phyloP scores from a whole-genome alignment of 768 basidiomycete genomes.

The Rhodotorula babjevae region DNA sequence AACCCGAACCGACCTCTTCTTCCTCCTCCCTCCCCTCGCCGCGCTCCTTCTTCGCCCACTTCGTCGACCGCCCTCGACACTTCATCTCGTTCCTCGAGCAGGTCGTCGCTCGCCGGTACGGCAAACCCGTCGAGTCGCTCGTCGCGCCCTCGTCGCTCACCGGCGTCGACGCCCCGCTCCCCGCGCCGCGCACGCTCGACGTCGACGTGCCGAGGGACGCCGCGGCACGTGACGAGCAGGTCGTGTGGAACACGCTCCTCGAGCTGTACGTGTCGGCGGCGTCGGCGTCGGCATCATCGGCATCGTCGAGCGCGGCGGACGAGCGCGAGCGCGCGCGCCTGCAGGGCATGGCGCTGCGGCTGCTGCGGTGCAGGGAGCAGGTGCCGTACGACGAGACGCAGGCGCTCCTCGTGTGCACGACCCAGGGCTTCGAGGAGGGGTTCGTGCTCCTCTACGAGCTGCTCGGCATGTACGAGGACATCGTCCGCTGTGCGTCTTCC shows the following conservation, averaged over 20 bases:
- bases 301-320: not conserved
- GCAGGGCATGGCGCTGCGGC: conserved; percentile 64
- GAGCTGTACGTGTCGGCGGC: conserved; percentile 69
- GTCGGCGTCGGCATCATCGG: too few relatives aligned
- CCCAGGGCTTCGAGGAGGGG: conserved; percentile 71
- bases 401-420: conserved; percentile 91
- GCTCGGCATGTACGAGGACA: conserved; percentile 92
- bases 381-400: conserved; percentile 81
- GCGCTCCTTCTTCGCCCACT: conserved; percentile 83
- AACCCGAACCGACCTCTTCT: not conserved
- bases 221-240: conserved; percentile 63
- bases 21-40: conserved; percentile 18
- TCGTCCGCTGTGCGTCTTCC: conserved; percentile 76
- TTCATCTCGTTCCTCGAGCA: conserved; percentile 85
- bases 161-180: conserved; percentile 29
- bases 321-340: conserved; percentile 41
- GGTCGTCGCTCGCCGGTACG: conserved; percentile 74
- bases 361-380: conserved; percentile 56
- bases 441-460: conserved; percentile 87
- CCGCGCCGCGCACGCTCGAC: conserved; percentile 19
- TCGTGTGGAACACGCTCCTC: conserved; percentile 91
- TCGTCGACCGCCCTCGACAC: conserved; percentile 76
- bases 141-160: conserved; percentile 21
- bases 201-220: not conserved
- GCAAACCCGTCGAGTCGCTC: conserved; percentile 42